phyloP scores from a whole-genome alignment of 257 asterid genomes.

The Scutellaria barbata region DNA sequence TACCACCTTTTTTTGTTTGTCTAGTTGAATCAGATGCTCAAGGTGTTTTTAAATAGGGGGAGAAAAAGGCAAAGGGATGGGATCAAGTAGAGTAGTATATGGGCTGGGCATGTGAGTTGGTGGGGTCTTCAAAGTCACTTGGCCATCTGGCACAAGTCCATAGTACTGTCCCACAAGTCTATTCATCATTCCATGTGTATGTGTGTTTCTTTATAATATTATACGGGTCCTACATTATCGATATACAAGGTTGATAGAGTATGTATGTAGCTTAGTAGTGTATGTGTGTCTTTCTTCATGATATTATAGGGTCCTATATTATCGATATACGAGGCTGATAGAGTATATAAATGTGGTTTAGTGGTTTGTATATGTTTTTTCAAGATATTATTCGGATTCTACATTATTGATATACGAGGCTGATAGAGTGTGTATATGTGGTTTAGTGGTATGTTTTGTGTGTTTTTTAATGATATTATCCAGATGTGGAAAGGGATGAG shows the following conservation, averaged over 20 bases:
- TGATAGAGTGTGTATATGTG: neutral
- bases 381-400: neutral
- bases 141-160: slow-evolving; percentile 58
- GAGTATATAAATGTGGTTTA: neutral
- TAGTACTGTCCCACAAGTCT: slow-evolving; percentile 43
- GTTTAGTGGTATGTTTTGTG: neutral
- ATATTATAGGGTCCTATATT: slow-evolving; percentile 41
- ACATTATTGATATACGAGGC: neutral
- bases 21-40: slow-evolving; percentile 39
- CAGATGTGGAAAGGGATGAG: slow-evolving; percentile 50
- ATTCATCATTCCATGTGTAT: slow-evolving; percentile 14
- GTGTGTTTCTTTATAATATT: slow-evolving; percentile 27
- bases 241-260: too few relatives aligned
- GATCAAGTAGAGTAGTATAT: slow-evolving; percentile 41
- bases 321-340: neutral
- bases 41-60: slow-evolving; percentile 50
- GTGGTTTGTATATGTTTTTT: too few relatives aligned
- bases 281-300: slow-evolving; percentile 31
- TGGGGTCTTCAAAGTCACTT: slow-evolving; percentile 56
- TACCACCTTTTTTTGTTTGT: neutral
- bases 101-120: slow-evolving; percentile 63
- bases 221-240: too few relatives aligned
- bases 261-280: neutral
- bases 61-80: slow-evolving; percentile 43
- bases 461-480: slow-evolving; percentile 52